phyloP scores from a whole-genome alignment of 2,329 filamentous ascomycete genomes.

The Penicillium sp. region DNA sequence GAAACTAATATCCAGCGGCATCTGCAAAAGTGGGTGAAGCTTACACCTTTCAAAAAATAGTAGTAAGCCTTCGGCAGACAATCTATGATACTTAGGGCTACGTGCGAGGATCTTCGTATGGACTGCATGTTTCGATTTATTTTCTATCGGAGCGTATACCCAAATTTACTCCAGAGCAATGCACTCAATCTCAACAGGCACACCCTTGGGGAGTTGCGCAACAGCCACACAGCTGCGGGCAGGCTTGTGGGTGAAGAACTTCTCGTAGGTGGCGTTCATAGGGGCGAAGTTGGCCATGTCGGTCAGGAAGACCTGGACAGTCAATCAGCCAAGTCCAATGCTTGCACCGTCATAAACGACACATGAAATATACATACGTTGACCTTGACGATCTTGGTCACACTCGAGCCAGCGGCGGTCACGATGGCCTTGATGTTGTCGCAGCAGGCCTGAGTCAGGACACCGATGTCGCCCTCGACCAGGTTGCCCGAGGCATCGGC shows the following conservation, averaged over 20 bases:
- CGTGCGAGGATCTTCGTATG: too few species aligned
- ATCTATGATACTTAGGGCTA: too few species aligned
- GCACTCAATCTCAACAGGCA: conserved; percentile 64
- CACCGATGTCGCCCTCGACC: conserved; percentile 62
- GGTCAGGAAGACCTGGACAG: conserved; percentile 69
- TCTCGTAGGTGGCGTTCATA: conserved; percentile 71
- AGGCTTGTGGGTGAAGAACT: conserved; percentile 66
- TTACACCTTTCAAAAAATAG: too few species aligned
- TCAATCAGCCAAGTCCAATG: not conserved
- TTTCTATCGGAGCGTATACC: not conserved
- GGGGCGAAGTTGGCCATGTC: conserved; percentile 86
- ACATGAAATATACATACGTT: conserved; percentile 50
- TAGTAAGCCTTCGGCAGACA: too few species aligned
- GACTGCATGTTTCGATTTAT: not conserved
- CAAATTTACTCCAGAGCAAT: conserved; percentile 53
- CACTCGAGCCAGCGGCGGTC: conserved; percentile 71
- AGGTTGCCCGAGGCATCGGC: conserved; percentile 60
- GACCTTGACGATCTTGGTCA: conserved; percentile 83
- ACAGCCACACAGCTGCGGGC: conserved; percentile 63
- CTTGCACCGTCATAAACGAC: not conserved
- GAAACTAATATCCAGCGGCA: too few species aligned
- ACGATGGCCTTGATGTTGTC: conserved; percentile 83
- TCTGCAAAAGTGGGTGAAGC: too few species aligned
- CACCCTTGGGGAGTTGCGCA: conserved; percentile 61
- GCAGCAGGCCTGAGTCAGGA: conserved; percentile 69